phyloP scores from a whole-genome alignment of 2,329 filamentous ascomycete species.

The Metarhizium humberi region DNA sequence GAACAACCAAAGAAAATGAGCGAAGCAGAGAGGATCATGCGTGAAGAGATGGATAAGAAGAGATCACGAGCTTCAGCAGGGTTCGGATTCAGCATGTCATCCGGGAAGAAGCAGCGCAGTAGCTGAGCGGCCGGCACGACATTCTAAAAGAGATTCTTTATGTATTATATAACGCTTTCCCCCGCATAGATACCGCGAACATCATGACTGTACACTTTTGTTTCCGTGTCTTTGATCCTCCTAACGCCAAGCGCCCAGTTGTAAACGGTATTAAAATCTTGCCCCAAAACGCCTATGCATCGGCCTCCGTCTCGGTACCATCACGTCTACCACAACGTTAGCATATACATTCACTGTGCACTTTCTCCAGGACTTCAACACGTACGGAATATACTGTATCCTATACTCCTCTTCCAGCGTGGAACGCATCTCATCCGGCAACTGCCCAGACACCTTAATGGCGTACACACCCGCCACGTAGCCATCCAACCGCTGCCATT shows the following conservation, averaged over 20 bases:
- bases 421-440: conserved; percentile 55
- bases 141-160: background rate
- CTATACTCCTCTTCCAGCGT: conserved; percentile 54
- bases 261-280: background rate
- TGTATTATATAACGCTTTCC: background rate
- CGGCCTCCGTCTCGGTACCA: conserved; percentile 44
- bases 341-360: conserved; percentile 24
- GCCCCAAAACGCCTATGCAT: conserved; percentile 15
- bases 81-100: conserved; percentile 36
- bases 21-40: conserved; percentile 83
- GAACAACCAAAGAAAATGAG: conserved; percentile 75
- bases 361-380: conserved; percentile 27
- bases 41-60: conserved; percentile 68
- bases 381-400: conserved; percentile 57
- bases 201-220: background rate
- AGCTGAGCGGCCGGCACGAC: conserved; percentile 6
- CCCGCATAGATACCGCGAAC: conserved; percentile 1
- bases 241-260: conserved; percentile 2
- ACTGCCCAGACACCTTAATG: conserved; percentile 81
- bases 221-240: background rate
- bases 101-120: conserved; percentile 43
- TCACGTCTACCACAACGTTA: conserved; percentile 35
- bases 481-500: conserved; percentile 84
- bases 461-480: conserved; percentile 90
- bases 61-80: conserved; percentile 40